Conservation (phyloP, 2,329 filamentous ascomycete species). For the Magnaporthales sp. region DNA sequence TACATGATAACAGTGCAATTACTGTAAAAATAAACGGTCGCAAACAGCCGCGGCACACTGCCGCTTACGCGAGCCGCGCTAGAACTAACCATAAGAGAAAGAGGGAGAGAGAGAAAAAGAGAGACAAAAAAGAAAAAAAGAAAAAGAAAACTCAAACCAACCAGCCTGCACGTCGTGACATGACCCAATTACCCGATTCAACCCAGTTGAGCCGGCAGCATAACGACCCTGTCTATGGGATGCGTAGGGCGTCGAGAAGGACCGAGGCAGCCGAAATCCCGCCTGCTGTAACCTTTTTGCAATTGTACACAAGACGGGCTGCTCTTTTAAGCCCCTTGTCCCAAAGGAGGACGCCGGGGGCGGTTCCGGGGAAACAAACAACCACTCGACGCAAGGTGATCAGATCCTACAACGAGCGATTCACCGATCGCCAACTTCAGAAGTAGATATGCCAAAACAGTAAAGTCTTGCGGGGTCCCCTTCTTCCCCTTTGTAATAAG, state of each 20-base stretch:
- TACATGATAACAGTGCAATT: background rate
- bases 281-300: background rate
- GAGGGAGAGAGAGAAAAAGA: too few species aligned
- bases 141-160: background rate
- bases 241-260: too few species aligned
- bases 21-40: background rate
- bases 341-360: background rate
- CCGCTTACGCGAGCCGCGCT: background rate
- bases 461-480: background rate
- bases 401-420: background rate
- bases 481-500: background rate
- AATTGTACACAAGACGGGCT: too few species aligned
- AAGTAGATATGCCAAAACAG: background rate
- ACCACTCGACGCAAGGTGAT: background rate
- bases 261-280: background rate
- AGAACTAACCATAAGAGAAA: background rate
- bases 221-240: too few species aligned
- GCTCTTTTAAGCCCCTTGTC: background rate
- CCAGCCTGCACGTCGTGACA: background rate
- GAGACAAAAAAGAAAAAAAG: too few species aligned
- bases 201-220: background rate
- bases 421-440: background rate
- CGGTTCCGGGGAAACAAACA: background rate
- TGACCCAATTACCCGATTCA: background rate
- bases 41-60: background rate